These are phyloP conservation scores for Parathielavia appendiculata DNA, from an alignment of 495 filamentous ascomycete genomes.

Conservation along the genomic window DNA sequence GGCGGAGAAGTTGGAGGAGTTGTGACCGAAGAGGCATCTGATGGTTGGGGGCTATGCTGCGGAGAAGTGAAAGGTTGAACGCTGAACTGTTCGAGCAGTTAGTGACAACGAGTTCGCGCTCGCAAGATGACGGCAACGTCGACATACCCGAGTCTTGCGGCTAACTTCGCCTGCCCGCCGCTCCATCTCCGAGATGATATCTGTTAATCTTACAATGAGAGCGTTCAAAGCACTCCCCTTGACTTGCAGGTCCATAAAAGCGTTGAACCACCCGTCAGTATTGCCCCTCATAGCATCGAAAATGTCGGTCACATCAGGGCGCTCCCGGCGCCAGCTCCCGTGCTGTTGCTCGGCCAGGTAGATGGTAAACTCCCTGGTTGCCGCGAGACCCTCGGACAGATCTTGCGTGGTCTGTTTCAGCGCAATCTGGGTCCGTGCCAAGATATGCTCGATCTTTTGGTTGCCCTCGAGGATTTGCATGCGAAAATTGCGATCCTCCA, in stretches of 20 bases:
- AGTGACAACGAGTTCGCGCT: background rate
- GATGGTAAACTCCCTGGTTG: conserved; percentile 67
- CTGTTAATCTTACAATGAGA: conserved; percentile 57
- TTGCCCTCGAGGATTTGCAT: conserved; percentile 78
- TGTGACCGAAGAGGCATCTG: conserved; percentile 26
- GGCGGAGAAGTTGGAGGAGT: conserved; percentile 27
- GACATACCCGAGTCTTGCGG: conserved; percentile 51
- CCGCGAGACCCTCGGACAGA: conserved; percentile 68
- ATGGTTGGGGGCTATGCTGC: conserved; percentile 25
- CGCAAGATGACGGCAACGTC: background rate
- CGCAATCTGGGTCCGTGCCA: conserved; percentile 65
- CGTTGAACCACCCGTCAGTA: conserved; percentile 76
- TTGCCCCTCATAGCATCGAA: conserved; percentile 80
- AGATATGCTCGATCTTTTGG: conserved; percentile 84
- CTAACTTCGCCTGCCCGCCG: conserved; percentile 67
- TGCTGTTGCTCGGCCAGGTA: conserved; percentile 65
- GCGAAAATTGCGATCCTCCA: conserved; percentile 77
- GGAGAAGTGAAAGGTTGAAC: conserved; percentile 24
- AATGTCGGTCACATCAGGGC: conserved; percentile 54
- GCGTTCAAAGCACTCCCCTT: conserved; percentile 58
- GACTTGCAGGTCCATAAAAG: conserved; percentile 62
- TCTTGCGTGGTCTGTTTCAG: conserved; percentile 75
- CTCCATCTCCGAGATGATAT: conserved; percentile 72
- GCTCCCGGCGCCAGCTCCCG: conserved; percentile 49
- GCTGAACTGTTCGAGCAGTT: conserved; percentile 24